Base-by-base conservation (phyloP, 2,329 filamentous ascomycete genomes). In the Endocalyx cinctus region DNA sequence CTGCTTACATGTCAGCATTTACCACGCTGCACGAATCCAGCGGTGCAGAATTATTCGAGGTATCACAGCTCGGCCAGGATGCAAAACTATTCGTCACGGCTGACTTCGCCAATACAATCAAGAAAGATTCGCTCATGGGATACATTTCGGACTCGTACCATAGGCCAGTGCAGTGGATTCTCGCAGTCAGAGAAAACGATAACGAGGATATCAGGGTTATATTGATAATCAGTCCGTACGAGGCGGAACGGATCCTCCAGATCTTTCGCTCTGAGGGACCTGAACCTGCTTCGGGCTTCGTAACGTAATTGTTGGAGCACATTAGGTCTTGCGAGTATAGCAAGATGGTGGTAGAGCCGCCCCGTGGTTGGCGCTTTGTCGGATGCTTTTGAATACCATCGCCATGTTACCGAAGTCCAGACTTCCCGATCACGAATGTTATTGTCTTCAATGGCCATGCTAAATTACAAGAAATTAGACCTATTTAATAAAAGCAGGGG, bases 381-480 rank as follows among this genome's bases (percentile, higher is more conserved):
- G 0, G 85, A 84, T 0, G 87, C 86, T 46, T 84, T 84, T 3
- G 75, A 80, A 45, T 94, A 96, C 92, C 90, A 97, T 26, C 82
- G 79, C 0, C 82, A 68, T 0, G 84, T 83, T 0, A 95, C 85
- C 0, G 74, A 72, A 0, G 84, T 85, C 90, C 90, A 97, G 0
- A 79, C 76, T 29, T 94, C 86, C 1, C 84, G 68, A 35, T 90
- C 84, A 3, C 74, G 62, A 14, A 84, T 70, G 41, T 92, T 82
- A 17, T 84, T 77, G 25, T 94, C 84, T 55, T 96, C 89, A 27
- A 96, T 88, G 0, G 88, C 87, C 88, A 96, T 96, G 1, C 82
- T 70, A 48, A 41, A 50, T 37, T 28, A 36, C 26, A 27, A 13
- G 15, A 42, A 37, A 14, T 31, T 23, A 23, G 20, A n/a, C n/a